These are phyloP conservation scores for Euphorbia pulcherrima DNA, from an alignment of 345 rosid species.

Conservation along the genomic window DNA sequence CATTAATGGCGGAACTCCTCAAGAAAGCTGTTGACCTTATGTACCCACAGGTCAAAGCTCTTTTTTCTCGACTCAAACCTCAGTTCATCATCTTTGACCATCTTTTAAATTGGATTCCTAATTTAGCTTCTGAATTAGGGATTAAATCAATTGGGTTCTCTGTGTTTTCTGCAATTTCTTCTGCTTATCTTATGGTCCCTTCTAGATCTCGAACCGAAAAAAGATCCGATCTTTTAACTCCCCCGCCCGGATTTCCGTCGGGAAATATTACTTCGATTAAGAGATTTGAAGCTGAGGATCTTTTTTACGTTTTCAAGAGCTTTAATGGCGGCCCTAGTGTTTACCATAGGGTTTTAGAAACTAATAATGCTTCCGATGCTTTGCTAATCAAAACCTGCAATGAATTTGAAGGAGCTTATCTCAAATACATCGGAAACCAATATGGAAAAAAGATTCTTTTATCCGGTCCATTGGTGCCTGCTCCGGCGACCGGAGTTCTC, in stretches of 20 bases:
- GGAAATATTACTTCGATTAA: slow-evolving; percentile 13
- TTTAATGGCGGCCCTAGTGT: slow-evolving; percentile 11
- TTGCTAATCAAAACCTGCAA: slow-evolving; percentile 23
- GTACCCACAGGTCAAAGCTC: slow-evolving; percentile 24
- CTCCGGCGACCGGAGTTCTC: slow-evolving; percentile 22
- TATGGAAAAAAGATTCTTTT: slow-evolving; percentile 26
- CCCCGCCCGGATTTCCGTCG: slow-evolving; percentile 23
- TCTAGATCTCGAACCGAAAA: not conserved
- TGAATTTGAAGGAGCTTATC: slow-evolving; percentile 31
- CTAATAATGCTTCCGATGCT: not conserved
- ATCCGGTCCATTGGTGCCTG: slow-evolving; percentile 31
- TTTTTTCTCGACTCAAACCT: slow-evolving; percentile 28
- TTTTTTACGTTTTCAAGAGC: slow-evolving; percentile 15
- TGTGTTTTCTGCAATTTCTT: slow-evolving; percentile 11
- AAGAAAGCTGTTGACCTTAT: slow-evolving; percentile 31
- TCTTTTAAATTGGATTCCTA: not conserved
- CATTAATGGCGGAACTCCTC: slow-evolving; percentile 22
- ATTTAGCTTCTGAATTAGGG: slow-evolving; percentile 19
- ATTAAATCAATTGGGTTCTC: not conserved
- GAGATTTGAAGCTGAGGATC: slow-evolving; percentile 18
- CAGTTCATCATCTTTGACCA: slow-evolving; percentile 29
- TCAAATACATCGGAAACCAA: slow-evolving; percentile 17
- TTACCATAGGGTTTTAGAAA: slow-evolving; percentile 3
- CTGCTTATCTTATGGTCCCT: slow-evolving; percentile 15
- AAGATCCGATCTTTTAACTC: slow-evolving; percentile 15